Base-by-base conservation (phyloP, 139 green algal genomes). In the Zygnema cylindricum region DNA sequence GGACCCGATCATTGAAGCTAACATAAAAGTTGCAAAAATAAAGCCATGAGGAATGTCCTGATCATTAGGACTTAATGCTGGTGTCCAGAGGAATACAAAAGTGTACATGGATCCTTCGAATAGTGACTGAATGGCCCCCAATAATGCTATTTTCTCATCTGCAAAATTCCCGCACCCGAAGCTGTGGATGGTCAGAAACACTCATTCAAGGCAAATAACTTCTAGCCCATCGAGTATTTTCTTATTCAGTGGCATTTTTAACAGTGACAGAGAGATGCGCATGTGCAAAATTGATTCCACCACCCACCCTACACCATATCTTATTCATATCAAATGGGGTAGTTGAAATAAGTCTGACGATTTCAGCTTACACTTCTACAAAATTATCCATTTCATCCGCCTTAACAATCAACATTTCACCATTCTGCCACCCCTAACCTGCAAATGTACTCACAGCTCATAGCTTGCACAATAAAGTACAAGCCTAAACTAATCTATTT, bases 101-200 rank as follows among this genome's bases (percentile, higher is more conserved):
- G 97, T 98, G 93, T 99, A 99, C 97, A 99, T 98, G 87, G 91
- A 90, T 3, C 94, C 97, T 91, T 99, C 97, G 90, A 99, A 99
- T 55, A 99, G 86, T 0, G 95, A 94, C 91, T 99, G 96, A 93
- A 98, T 97, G 23, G 94, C 95, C 1, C 96, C 96, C 43, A 98
- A 93, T 63, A 98, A 82, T 1, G 94, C 94, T 41, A 97, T 92
- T 71, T 94, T 94, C 43, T 92, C 91, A 92, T 94, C 92, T 92
- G 88, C 16, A 69, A 2, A 87, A n/a, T n/a, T n/a, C n/a, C n/a
- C n/a, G n/a, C n/a, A n/a, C n/a, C n/a, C n/a, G n/a, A n/a, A n/a
- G 30, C 30, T 73, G 57, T 73, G 30, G 57, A 73, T n/a, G 30
- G 57, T 30, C 30, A 36, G 30, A 36, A 36, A n/a, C 30, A 73